These are phyloP conservation scores for Blastocystis sp. DNA, from an alignment of 352 stramenopile genomes.

Conservation along the genomic window DNA sequence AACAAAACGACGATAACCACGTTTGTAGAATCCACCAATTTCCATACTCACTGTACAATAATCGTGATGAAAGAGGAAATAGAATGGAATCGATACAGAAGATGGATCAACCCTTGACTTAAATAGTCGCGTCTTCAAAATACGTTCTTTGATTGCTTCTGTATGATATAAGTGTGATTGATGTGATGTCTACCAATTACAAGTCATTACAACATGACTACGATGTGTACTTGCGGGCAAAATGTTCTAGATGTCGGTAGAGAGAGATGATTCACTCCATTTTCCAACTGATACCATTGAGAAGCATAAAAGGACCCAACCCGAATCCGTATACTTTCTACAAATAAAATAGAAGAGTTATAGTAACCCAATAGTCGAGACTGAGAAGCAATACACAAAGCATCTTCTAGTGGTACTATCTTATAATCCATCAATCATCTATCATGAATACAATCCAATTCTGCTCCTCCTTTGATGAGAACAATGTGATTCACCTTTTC, in stretches of 20 bases:
- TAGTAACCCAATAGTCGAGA: slow-evolving; percentile 14
- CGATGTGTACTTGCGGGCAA: neutral
- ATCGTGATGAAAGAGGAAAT: slow-evolving; percentile 10
- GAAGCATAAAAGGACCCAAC: neutral
- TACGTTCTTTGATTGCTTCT: slow-evolving; percentile 22
- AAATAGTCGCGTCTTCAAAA: neutral
- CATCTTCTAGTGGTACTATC: neutral
- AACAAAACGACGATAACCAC: slow-evolving; percentile 6
- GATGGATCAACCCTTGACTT: neutral
- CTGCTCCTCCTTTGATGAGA: slow-evolving; percentile 1
- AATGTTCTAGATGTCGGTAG: neutral
- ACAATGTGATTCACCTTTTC: neutral
- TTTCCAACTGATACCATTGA: slow-evolving; percentile 49
- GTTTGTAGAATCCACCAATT: slow-evolving; percentile 29
- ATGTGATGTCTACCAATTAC: slow-evolving; percentile 29
- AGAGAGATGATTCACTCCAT: slow-evolving; percentile 29
- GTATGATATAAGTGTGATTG: slow-evolving; percentile 24
- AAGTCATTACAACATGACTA: neutral
- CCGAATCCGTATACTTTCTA: slow-evolving; percentile 10
- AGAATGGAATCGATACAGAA: neutral
- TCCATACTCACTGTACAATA: slow-evolving; percentile 4
- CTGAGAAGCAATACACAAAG: neutral
- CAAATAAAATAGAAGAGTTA: neutral
- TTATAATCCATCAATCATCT: neutral
- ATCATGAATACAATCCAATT: neutral